Evolutionary conservation across 768 basidiomycete genomes (phyloP).

Genomic region (Heimioporus sp.): DNA sequence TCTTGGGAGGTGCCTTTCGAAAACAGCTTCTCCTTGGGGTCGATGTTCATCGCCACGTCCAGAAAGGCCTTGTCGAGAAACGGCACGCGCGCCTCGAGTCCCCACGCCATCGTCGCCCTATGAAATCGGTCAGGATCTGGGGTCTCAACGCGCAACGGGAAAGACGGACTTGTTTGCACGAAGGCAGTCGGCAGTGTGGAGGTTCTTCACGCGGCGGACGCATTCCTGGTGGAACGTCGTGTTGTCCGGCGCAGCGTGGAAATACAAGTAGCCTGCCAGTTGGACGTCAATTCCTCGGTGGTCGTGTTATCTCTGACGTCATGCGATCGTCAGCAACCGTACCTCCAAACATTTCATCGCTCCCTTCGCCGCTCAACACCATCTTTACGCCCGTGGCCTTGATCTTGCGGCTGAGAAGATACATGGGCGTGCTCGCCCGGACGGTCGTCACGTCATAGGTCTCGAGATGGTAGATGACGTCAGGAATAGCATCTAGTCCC

Average conservation of each 20-base stretch:
- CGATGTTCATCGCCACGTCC: constrained; percentile 88
- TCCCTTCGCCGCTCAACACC: constrained; percentile 97
- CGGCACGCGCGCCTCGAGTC: constrained; percentile 96
- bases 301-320: not conserved
- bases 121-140: constrained; percentile 6
- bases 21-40: constrained; percentile 88
- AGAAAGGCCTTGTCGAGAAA: constrained; percentile 98
- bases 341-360: constrained; percentile 98
- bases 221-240: constrained; percentile 93
- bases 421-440: constrained; percentile 98
- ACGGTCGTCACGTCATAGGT: constrained; percentile 99
- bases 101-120: constrained; percentile 99
- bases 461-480: constrained; percentile 97
- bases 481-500: constrained; percentile 94
- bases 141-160: not conserved
- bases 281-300: constrained; percentile 4
- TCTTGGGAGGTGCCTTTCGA: constrained; percentile 72
- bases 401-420: constrained; percentile 95
- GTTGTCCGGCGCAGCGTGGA: constrained; percentile 94
- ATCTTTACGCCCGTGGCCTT: constrained; percentile 99
- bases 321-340: constrained; percentile 12
- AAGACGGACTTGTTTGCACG: constrained; percentile 88
- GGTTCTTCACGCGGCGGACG: constrained; percentile 92
- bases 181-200: constrained; percentile 96
- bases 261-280: constrained; percentile 88